Evolutionary conservation across 495 filamentous ascomycete genomes (phyloP), one percentile per base, ranked within the genome.

Genomic region (Penicillium bovifimosum): DNA sequence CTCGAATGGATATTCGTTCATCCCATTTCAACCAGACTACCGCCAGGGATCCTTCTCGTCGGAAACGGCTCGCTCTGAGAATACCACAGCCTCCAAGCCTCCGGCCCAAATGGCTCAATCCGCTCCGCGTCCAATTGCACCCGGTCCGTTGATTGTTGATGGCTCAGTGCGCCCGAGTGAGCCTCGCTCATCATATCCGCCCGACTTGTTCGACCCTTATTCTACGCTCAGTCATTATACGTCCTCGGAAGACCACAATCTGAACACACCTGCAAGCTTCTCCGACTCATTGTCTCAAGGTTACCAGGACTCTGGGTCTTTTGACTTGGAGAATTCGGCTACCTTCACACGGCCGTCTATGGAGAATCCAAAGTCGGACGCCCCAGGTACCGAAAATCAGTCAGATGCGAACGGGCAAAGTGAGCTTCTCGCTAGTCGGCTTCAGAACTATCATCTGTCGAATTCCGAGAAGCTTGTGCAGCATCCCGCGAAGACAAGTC

Each of bases 221-320:
- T 58, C 54, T 28, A 56, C 62, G 9, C 58, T 65, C 27, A 60
- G 62, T 17, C 62, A 67, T 43, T 71, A 64, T 53, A 67, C 65
- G 3, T 74, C 71, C 9, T 73, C 74, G 13, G 73, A 76, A 59
- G 72, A 72, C 18, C 65, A 66, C 32, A 72, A 62, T 34, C 66
- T 63, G 28, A 72, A 76, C 34, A 69, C 70, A 2, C 67, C 69
- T 47, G 69, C 71, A 44, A 74, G 71, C 45, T 62, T 65, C 13
- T 74, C 73, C 2, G 75, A 78, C 52, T 65, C 72, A 0, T 56
- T 74, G 31, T 72, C 70, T 17, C 68, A 70, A 47, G 72, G 71
- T 53, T 66, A 65, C 34, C 71, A 71, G 40, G 71, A 76, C 20
- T 62, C 54, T 17, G 63, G 59, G 7, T 64, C 69, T 0, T 67